phyloP scores from a whole-genome alignment of 129 eudicot genomes.

The Scalesia atractyloides region DNA sequence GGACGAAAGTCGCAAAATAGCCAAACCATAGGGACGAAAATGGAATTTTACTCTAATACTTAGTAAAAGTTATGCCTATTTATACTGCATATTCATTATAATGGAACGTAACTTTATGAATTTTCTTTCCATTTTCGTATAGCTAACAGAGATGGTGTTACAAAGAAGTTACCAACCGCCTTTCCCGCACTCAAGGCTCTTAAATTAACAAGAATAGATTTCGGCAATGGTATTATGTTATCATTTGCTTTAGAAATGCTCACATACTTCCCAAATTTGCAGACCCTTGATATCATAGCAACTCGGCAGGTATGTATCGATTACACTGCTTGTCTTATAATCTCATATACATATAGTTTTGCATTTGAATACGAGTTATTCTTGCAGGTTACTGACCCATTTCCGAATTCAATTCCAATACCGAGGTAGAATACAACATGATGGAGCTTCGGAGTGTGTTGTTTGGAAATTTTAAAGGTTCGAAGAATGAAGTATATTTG shows the following conservation, averaged over 20 bases:
- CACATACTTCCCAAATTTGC: conserved; percentile 3
- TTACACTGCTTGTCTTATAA: background rate
- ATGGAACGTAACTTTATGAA: background rate
- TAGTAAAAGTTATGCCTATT: background rate
- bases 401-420: background rate
- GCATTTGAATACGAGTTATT: background rate
- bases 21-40: too few relatives aligned
- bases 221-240: background rate
- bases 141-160: background rate
- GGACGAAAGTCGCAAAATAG: too few relatives aligned
- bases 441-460: background rate
- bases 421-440: background rate
- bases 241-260: conserved; percentile 10
- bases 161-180: background rate
- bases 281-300: background rate
- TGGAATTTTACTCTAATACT: too few relatives aligned
- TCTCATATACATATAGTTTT: background rate
- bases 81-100: too few relatives aligned
- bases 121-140: background rate
- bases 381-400: background rate
- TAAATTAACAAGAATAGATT: background rate
- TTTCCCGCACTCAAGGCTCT: conserved; percentile 12
- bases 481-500: background rate
- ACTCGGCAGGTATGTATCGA: background rate
- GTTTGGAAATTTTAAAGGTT: background rate